These are phyloP conservation scores for Argentina anserina DNA, from an alignment of 306 rosid genomes.

Conservation along the genomic window DNA sequence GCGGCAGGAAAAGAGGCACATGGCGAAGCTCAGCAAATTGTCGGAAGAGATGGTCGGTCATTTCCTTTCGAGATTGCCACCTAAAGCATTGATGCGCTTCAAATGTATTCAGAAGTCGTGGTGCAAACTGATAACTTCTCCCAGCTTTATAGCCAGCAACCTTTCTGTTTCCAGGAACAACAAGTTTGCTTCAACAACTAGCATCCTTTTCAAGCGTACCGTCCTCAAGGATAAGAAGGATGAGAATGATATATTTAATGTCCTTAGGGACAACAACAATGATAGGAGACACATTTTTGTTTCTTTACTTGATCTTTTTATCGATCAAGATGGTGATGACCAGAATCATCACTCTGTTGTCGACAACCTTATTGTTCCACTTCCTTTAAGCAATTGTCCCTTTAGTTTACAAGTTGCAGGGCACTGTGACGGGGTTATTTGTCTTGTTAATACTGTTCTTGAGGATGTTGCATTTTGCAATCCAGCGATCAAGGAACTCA, in stretches of 20 bases:
- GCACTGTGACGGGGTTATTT: background rate
- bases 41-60: background rate
- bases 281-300: background rate
- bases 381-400: background rate
- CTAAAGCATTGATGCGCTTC: background rate
- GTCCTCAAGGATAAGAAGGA: background rate
- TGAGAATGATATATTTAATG: background rate
- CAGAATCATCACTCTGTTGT: background rate
- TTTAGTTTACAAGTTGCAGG: background rate
- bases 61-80: background rate
- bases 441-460: background rate
- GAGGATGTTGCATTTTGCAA: background rate
- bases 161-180: background rate
- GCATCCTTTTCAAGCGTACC: background rate
- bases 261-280: background rate
- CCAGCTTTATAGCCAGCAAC: background rate
- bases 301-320: background rate
- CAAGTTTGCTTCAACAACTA: background rate
- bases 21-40: background rate
- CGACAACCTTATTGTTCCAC: background rate
- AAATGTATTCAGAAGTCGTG: slow-evolving; percentile 1
- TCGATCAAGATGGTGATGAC: background rate
- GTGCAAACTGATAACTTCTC: background rate
- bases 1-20: background rate
- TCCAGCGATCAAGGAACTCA: background rate